A percentile compares a stretch with the other conserved stretches of the same genome.
These are phyloP conservation scores for Clitopilus passeckerianus DNA, from an alignment of 768 basidiomycete genomes.

Conservation along the genomic window DNA sequence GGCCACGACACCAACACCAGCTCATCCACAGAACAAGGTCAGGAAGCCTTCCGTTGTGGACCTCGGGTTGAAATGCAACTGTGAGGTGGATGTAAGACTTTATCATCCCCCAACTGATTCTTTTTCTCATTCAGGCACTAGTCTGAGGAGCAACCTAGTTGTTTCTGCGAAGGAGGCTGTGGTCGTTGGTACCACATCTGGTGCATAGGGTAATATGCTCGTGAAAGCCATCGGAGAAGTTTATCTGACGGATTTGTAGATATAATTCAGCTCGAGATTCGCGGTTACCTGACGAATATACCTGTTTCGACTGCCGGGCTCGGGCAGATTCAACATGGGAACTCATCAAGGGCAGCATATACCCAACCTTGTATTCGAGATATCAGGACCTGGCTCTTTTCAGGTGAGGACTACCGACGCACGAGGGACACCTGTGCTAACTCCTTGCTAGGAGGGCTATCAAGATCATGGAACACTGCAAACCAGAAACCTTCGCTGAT, in stretches of 20 bases:
- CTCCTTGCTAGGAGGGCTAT: slow-evolving; percentile 12
- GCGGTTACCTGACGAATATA: slow-evolving; percentile 55
- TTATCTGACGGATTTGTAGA: slow-evolving; percentile 23
- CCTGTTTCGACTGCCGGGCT: slow-evolving; percentile 76
- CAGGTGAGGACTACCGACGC: slow-evolving; percentile 36
- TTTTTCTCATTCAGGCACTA: slow-evolving; percentile 17
- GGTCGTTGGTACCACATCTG: slow-evolving; percentile 73
- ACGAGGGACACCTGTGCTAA: not conserved
- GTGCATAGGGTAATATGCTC: slow-evolving; percentile 30
- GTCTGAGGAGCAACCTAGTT: slow-evolving; percentile 46
- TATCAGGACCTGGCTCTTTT: slow-evolving; percentile 69
- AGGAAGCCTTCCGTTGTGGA: not conserved
- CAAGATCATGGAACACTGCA: slow-evolving; percentile 44
- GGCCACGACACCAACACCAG: not conserved
- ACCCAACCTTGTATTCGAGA: slow-evolving; percentile 53
- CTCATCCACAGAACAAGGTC: not conserved
- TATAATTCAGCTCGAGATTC: slow-evolving; percentile 58
- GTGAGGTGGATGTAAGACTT: slow-evolving; percentile 49
- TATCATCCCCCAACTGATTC: not conserved
- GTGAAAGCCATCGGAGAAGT: not conserved
- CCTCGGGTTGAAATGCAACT: slow-evolving; percentile 57
- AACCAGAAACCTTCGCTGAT: slow-evolving; percentile 34
- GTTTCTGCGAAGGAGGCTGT: slow-evolving; percentile 73
- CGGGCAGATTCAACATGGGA: slow-evolving; percentile 66
- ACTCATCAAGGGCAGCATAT: slow-evolving; percentile 54